Percentiles rank a stretch among this genome's conserved stretches.
Conservation (phyloP, 2,329 filamentous ascomycete species). For the Akanthomyces uredinophilus region DNA sequence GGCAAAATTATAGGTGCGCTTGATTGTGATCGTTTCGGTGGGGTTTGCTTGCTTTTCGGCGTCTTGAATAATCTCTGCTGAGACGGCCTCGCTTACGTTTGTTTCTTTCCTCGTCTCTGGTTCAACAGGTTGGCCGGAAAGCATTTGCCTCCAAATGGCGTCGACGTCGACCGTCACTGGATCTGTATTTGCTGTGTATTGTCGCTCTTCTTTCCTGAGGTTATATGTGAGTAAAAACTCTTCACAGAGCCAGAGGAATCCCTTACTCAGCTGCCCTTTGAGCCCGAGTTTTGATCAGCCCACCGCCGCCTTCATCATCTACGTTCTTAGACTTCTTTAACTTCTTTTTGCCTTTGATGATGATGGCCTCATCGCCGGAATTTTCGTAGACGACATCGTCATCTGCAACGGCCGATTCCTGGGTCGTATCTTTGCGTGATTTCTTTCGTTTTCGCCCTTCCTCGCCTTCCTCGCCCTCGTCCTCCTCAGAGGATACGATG, state of each 20-base stretch:
- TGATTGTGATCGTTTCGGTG: constrained; percentile 53
- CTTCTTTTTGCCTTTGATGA: constrained; percentile 55
- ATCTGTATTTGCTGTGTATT: constrained; percentile 45
- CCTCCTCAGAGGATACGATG: constrained; percentile 44
- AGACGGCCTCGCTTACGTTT: not conserved
- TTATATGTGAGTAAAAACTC: constrained; percentile 15
- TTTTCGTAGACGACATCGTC: constrained; percentile 54
- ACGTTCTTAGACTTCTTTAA: constrained; percentile 37
- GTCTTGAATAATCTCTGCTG: constrained; percentile 8
- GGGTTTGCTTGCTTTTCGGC: constrained; percentile 22
- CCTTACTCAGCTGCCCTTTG: constrained; percentile 61
- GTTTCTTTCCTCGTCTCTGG: constrained; percentile 1
- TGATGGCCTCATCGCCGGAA: constrained; percentile 68
- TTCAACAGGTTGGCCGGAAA: constrained; percentile 31
- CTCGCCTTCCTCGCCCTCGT: constrained; percentile 35
- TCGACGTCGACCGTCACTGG: constrained; percentile 68
- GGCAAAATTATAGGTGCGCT: constrained; percentile 69
- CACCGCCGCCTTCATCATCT: constrained; percentile 54
- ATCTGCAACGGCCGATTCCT: constrained; percentile 20
- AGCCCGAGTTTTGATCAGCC: constrained; percentile 66
- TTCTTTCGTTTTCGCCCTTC: constrained; percentile 21
- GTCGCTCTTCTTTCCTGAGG: constrained; percentile 52
- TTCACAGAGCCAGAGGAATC: not conserved
- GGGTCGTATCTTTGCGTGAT: constrained; percentile 15
- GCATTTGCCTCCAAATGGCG: constrained; percentile 65